Conservation (phyloP, 2,329 filamentous ascomycete genomes). For the Calonectria leucothoes region DNA sequence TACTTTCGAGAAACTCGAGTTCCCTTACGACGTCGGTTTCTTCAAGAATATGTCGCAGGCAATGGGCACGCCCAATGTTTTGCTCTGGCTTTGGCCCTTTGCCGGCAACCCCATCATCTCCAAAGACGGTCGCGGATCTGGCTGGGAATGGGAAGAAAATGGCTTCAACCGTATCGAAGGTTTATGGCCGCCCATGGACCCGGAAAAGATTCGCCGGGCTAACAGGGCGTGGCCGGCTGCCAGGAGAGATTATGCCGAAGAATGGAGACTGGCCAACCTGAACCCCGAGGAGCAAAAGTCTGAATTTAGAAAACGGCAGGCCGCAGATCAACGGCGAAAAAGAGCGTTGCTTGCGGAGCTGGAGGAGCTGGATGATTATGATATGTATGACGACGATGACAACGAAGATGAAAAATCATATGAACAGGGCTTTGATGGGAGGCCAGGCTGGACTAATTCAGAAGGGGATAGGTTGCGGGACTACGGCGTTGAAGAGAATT, state of each 20-base stretch:
- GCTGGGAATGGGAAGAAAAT: conserved; percentile 79
- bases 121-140: conserved; percentile 51
- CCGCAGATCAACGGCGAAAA: conserved; percentile 56
- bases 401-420: conserved; percentile 65
- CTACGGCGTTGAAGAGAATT: conserved; percentile 83
- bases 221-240: conserved; percentile 53
- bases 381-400: conserved; percentile 65
- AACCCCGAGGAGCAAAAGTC: conserved; percentile 58
- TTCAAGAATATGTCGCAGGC: conserved; percentile 79
- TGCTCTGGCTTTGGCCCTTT: conserved; percentile 79
- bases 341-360: conserved; percentile 60
- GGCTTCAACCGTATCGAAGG: conserved; percentile 75
- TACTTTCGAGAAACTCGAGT: conserved; percentile 74
- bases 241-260: conserved; percentile 48
- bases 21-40: conserved; percentile 84
- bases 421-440: conserved; percentile 38
- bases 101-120: conserved; percentile 61
- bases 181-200: conserved; percentile 73
- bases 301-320: conserved; percentile 63
- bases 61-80: conserved; percentile 76
- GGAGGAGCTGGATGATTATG: conserved; percentile 68
- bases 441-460: conserved; percentile 75
- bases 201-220: conserved; percentile 66
- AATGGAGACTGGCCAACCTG: conserved; percentile 48
- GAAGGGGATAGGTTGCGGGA: conserved; percentile 81